A percentile compares a stretch with the other conserved stretches of the same genome.
Evolutionary conservation across 164 flowering plant species (phyloP).

Genomic region (Saururus chinensis): DNA sequence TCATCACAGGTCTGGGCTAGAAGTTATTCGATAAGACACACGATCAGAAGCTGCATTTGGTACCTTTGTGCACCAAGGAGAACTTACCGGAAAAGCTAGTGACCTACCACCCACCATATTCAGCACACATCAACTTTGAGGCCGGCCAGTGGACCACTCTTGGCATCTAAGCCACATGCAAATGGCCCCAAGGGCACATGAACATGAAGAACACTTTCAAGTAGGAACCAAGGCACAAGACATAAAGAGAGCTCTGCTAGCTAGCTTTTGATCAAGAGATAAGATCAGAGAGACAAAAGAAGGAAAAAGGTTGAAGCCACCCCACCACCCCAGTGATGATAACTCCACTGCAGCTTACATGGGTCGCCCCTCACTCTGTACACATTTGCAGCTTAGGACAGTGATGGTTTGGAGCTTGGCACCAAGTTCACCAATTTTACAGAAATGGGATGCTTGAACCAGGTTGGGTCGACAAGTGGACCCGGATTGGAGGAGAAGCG

Average conservation of each 20-base stretch:
- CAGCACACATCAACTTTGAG: background rate
- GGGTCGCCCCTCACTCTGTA: background rate
- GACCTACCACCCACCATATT: background rate
- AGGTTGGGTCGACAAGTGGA: too few species aligned
- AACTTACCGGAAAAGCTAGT: background rate
- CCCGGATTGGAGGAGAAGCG: too few species aligned
- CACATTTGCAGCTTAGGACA: too few species aligned
- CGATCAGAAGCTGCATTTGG: background rate
- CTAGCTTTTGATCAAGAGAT: background rate
- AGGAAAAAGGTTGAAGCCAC: background rate
- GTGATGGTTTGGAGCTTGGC: too few species aligned
- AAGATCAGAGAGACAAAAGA: background rate
- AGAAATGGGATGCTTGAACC: too few species aligned
- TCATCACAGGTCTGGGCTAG: too few species aligned
- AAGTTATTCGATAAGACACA: too few species aligned
- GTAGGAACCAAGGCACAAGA: background rate
- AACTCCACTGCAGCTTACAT: background rate
- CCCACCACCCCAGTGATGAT: background rate
- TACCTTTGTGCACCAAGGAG: background rate
- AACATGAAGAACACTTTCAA: background rate
- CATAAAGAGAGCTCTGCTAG: background rate
- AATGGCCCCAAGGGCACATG: background rate
- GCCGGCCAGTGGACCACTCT: background rate
- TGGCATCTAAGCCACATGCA: background rate
- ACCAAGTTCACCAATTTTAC: too few species aligned